phyloP scores from a whole-genome alignment of 352 stramenopile genomes.

The Globisporangium spinosum region DNA sequence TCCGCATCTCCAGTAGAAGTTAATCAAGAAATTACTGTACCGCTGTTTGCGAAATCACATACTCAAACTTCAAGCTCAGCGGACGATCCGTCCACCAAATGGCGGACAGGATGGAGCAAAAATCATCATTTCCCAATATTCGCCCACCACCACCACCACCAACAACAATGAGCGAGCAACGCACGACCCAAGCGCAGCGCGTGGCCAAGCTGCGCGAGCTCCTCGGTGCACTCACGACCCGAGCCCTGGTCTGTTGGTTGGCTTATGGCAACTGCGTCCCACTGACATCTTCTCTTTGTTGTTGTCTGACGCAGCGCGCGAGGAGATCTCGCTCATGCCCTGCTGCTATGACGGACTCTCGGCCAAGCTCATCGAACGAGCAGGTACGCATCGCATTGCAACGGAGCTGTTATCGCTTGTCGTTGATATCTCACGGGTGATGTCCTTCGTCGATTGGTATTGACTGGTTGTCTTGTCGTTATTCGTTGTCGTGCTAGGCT shows the following conservation, averaged over 20 bases:
- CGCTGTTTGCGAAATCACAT: background rate
- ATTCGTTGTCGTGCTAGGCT: conserved; percentile 35
- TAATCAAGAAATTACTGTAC: background rate
- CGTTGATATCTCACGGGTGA: background rate
- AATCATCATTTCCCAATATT: background rate
- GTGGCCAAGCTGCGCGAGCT: conserved; percentile 46
- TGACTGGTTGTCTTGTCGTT: background rate
- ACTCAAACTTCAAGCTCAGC: background rate
- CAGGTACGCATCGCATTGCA: conserved; percentile 18
- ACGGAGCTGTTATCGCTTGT: background rate
- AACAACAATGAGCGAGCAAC: background rate
- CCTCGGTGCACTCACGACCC: conserved; percentile 20
- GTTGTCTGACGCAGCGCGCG: conserved; percentile 17
- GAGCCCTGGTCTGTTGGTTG: no score
- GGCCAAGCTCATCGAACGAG: conserved; percentile 84
- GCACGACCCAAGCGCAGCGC: conserved; percentile 40
- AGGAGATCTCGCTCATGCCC: conserved; percentile 80
- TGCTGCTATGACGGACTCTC: conserved; percentile 91
- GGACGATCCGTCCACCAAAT: background rate
- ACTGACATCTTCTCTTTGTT: no score
- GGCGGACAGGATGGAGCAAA: background rate
- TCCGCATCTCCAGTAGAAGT: background rate
- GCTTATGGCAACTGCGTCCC: no score
- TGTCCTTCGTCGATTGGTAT: background rate
- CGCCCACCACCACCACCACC: background rate